These are phyloP conservation scores for Exophiala spinifera DNA, from an alignment of 2,329 filamentous ascomycete genomes.

Conservation along the genomic window DNA sequence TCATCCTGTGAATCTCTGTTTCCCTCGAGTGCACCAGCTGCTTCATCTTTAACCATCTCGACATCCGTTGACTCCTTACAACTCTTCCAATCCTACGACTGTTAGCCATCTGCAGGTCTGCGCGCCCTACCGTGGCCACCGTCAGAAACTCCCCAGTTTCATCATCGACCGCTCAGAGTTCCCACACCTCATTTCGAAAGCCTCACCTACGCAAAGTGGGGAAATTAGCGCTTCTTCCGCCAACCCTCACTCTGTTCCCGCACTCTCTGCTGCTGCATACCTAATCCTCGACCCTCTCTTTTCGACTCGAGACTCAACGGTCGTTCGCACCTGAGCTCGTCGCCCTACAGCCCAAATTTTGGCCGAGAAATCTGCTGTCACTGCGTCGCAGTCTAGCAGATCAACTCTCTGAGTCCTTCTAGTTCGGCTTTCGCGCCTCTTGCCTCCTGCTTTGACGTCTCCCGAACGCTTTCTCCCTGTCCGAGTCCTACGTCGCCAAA, in stretches of 20 bases:
- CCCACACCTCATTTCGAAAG: slow-evolving; percentile 29
- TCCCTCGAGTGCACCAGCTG: neutral
- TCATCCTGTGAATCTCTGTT: slow-evolving; percentile 1
- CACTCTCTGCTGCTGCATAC: slow-evolving; percentile 15
- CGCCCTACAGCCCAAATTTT: slow-evolving; percentile 1
- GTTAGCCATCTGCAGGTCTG: slow-evolving; percentile 7
- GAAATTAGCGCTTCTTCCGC: slow-evolving; percentile 31
- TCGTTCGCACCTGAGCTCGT: slow-evolving; percentile 15
- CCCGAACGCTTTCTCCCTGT: slow-evolving; percentile 7
- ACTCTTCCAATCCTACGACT: slow-evolving; percentile 7
- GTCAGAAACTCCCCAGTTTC: slow-evolving; percentile 20
- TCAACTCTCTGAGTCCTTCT: slow-evolving; percentile 6
- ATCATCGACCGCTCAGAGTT: slow-evolving; percentile 24
- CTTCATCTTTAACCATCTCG: slow-evolving; percentile 10
- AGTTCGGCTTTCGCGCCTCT: slow-evolving; percentile 16
- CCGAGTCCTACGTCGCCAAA: slow-evolving; percentile 23
- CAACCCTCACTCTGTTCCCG: slow-evolving; percentile 25
- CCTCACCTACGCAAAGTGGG: slow-evolving; percentile 29
- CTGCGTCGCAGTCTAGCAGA: slow-evolving; percentile 10
- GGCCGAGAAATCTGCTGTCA: neutral
- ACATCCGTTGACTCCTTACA: neutral
- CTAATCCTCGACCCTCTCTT: slow-evolving; percentile 23
- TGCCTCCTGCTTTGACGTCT: slow-evolving; percentile 11
- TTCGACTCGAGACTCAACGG: slow-evolving; percentile 16
- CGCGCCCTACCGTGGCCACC: slow-evolving; percentile 7